Percentiles rank a stretch among this genome's conserved stretches.
phyloP scores from a whole-genome alignment of 2,329 filamentous ascomycete species.

The Metarhizium humberi region DNA sequence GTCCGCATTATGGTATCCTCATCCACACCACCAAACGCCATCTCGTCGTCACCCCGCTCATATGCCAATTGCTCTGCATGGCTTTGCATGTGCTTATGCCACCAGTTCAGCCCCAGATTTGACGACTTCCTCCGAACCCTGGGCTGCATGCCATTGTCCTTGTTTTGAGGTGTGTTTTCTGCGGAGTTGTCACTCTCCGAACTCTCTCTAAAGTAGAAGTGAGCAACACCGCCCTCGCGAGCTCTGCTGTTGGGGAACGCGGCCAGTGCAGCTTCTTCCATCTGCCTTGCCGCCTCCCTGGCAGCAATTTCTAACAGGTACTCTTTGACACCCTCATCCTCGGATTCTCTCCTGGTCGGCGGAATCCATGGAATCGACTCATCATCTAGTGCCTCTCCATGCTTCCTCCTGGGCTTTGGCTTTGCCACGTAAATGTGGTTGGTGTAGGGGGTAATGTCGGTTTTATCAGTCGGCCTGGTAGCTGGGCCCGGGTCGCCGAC shows the following conservation, averaged over 20 bases:
- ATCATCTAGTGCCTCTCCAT: conserved; percentile 19
- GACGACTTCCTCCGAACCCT: conserved; percentile 49
- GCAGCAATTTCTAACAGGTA: conserved; percentile 74
- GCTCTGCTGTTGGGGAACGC: conserved; percentile 67
- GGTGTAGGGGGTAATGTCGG: conserved; percentile 58
- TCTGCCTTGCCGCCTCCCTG: conserved; percentile 67
- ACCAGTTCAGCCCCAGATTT: conserved; percentile 58
- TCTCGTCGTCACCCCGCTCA: conserved; percentile 24
- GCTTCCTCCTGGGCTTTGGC: conserved; percentile 26
- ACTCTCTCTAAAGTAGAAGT: conserved; percentile 59
- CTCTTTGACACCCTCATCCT: conserved; percentile 65
- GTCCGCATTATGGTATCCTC: conserved; percentile 20
- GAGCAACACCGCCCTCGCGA: conserved; percentile 59
- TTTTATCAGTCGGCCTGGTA: conserved; percentile 58
- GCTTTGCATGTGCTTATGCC: conserved; percentile 71
- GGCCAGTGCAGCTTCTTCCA: conserved; percentile 67
- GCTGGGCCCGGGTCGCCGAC: conserved; percentile 55
- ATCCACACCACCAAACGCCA: conserved; percentile 18
- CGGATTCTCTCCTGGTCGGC: conserved; percentile 51
- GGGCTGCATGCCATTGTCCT: conserved; percentile 15
- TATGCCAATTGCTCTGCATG: conserved; percentile 59
- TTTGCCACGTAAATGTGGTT: conserved; percentile 47
- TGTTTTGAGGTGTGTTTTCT: conserved; percentile 26
- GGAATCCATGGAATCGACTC: conserved; percentile 24
- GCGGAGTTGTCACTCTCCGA: conserved; percentile 45